Evolutionary conservation across 2,329 filamentous ascomycete species (phyloP).

Genomic region (Cercospora sp.): DNA sequence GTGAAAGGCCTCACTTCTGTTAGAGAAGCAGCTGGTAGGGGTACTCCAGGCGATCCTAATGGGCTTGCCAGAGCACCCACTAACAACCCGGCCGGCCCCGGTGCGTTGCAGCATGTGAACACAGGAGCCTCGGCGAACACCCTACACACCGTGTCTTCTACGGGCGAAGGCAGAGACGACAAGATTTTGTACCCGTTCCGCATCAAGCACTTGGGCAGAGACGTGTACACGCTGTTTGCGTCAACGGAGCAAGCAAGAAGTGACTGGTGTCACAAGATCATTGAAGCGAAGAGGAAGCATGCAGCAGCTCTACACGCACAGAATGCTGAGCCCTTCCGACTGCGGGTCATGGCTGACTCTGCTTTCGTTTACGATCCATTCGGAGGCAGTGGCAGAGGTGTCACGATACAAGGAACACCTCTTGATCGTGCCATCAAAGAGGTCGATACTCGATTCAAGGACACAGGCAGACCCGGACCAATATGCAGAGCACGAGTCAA

Average conservation of each 20-base stretch:
- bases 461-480: slow-evolving; percentile 67
- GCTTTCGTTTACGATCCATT: slow-evolving; percentile 78
- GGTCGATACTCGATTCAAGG: slow-evolving; percentile 71
- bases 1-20: slow-evolving; percentile 72
- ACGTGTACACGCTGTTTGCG: slow-evolving; percentile 88
- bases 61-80: slow-evolving; percentile 52
- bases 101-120: slow-evolving; percentile 62
- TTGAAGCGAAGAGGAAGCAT: slow-evolving; percentile 91
- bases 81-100: slow-evolving; percentile 47
- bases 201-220: slow-evolving; percentile 91
- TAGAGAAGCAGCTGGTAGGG: slow-evolving; percentile 54
- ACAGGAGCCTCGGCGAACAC: slow-evolving; percentile 62
- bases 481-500: slow-evolving; percentile 87
- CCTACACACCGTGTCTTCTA: slow-evolving; percentile 49
- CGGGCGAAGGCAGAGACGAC: slow-evolving; percentile 63
- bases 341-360: slow-evolving; percentile 88
- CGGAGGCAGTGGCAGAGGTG: slow-evolving; percentile 58
- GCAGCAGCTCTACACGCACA: slow-evolving; percentile 85
- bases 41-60: slow-evolving; percentile 37
- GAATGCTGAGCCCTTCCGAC: slow-evolving; percentile 91
- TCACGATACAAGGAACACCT: slow-evolving; percentile 85
- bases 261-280: slow-evolving; percentile 92
- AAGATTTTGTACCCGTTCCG: slow-evolving; percentile 91
- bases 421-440: slow-evolving; percentile 88
- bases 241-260: slow-evolving; percentile 70